Evolutionary conservation across 2,329 filamentous ascomycete genomes (phyloP), one percentile per base, ranked within the genome.

Genomic region (Aspergillus intermedius): DNA sequence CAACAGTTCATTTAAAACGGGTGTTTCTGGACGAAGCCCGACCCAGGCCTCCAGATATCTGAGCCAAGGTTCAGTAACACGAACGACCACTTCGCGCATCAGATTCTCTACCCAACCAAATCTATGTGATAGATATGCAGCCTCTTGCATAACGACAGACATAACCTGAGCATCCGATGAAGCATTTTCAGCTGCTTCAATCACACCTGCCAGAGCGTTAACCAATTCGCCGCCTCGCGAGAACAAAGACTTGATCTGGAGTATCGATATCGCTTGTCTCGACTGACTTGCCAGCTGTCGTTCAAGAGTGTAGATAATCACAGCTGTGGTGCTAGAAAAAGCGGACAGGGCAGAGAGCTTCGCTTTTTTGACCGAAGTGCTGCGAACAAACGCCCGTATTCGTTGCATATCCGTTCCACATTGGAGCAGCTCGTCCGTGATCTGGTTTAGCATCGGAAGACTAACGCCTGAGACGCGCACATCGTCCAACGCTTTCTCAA

Each of bases 31-130:
- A 51, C 74, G 77, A 9, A 88, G 77, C 0, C 88, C 88, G 51
- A 91, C 81, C 87, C 88, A 93, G 59, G 84, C 81, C 55, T 85
- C 79, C 6, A 86, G 73, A 45, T 84, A 78, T 46, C 82, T 77
- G 7, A 87, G 70, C 80, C 84, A 90, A 0, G 86, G 86, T 23
- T 70, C 68, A 1, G 81, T 81, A 1, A 85, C 81, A 35, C 78
- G 74, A 41, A 75, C 73, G 13, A 93, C 65, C 0, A 91, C 75
- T 52, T 88, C 81, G 13, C 83, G 78, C 60, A 88, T 77, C 28
- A 88, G 77, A 19, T 79, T 75, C 17, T 80, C 78, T 19, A 90
- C 67, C 49, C 81, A 78, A 10, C 73, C 72, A 44, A 82, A 80
- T 28, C 78, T 77, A 54, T 87, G 79, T 50, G 89, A 83, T 4